Conservation (phyloP, 495 filamentous ascomycete species). For the Penicillium macrosclerotiorum region DNA sequence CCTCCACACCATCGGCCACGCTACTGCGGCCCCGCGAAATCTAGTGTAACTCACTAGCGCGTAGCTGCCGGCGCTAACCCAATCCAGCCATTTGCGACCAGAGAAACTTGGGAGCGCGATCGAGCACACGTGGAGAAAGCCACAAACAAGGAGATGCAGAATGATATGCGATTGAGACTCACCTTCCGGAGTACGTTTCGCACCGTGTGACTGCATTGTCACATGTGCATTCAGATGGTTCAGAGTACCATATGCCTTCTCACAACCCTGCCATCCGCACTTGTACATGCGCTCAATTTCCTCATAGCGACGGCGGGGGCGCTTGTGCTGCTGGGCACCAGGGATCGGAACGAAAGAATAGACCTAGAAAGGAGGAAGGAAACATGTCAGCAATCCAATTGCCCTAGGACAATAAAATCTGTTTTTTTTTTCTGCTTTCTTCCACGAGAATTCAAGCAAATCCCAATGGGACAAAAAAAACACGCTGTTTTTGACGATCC, state of each 20-base stretch:
- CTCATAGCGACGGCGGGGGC: conserved; percentile 90
- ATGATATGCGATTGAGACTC: conserved; percentile 36
- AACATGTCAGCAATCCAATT: conserved; percentile 7
- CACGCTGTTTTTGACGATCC: conserved; percentile 34
- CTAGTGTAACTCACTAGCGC: conserved; percentile 54
- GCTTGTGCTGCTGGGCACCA: conserved; percentile 95
- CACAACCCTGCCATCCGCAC: conserved; percentile 96
- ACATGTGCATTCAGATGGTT: conserved; percentile 98
- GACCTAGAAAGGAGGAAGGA: conserved; percentile 58
- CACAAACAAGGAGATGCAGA: neutral
- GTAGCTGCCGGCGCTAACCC: conserved; percentile 30
- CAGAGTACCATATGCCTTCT: conserved; percentile 95
- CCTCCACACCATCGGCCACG: conserved; percentile 39
- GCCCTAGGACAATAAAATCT: conserved; percentile 4
- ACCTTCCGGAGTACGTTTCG: conserved; percentile 96
- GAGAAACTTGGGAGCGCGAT: conserved; percentile 11
- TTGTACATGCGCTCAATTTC: conserved; percentile 99
- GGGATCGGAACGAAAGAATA: conserved; percentile 99
- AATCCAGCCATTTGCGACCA: conserved; percentile 39
- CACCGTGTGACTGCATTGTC: conserved; percentile 94
- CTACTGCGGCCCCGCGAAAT: conserved; percentile 48
- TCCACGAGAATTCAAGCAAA: conserved; percentile 2
- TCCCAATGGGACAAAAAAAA: conserved; percentile 8
- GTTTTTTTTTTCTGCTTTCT: no score
- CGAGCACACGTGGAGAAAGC: conserved; percentile 1